Evolutionary conservation across 2,329 filamentous ascomycete genomes (phyloP), one percentile per base, ranked within the genome.

Genomic region (Neonectria neomacrospora): DNA sequence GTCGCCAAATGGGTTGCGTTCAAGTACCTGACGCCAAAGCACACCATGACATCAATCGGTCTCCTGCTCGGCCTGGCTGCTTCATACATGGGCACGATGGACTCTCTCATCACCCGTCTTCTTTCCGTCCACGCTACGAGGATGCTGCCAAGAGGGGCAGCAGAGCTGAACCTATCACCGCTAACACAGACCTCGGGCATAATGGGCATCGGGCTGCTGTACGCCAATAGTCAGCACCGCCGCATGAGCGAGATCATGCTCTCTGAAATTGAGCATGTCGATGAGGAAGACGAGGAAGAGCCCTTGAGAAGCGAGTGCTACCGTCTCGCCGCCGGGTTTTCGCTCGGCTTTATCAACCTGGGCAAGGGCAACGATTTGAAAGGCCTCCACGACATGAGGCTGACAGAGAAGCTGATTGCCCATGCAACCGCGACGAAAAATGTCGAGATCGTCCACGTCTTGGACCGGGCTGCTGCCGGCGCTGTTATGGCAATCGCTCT

Each of bases 201-300:
- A 44, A 96, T 99, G 93, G 96, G 96, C 2, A 97, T 99, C 68
- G 96, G 96, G 0, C 81, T 99, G 42, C 83, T 99, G 1, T 99
- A 98, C 78, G 96, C 91, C 79, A 91, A 94, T 75, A 97, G 94
- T 28, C 95, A 98, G 73, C 96, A 99, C 79, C 91, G 96, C 30
- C 90, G 96, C 39, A 99, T 99, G 96, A 98, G 94, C 75, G 96
- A 99, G 77, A 93, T 98, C 18, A 97, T 99, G 93, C 88, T 99
- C 54, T 98, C 95, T 0, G 96, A 99, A 76, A 96, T 99, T 64
- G 94, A 97, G 76, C 91, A 94, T 66, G 86, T 93, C 54, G 93
- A 96, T 47, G 81, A 84, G 26, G 86, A 92, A 39, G 91, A 95
- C 56, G 94, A 97, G 63, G 91, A 94, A 61, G 93, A 97, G 72